Percentiles rank a stretch among this genome's conserved stretches.
phyloP scores from a whole-genome alignment of 1,284 basidiomycete species.

The Cryptococcus floricola region DNA sequence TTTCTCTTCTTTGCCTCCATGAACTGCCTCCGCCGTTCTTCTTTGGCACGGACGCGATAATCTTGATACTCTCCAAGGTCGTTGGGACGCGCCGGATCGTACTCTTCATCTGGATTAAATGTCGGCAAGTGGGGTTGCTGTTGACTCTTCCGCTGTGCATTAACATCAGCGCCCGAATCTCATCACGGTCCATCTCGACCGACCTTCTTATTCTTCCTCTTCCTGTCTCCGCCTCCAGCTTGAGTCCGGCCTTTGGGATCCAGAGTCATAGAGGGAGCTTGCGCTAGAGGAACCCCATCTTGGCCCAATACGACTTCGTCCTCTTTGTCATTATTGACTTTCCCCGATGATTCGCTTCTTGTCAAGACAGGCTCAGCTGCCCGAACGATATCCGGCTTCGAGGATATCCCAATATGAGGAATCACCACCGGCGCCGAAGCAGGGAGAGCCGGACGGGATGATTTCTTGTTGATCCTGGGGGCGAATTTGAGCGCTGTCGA shows the following conservation, averaged over 20 bases:
- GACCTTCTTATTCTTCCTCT: conserved; percentile 43
- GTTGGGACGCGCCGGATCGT: conserved; percentile 48
- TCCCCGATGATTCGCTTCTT: background rate
- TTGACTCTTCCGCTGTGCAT: conserved; percentile 14
- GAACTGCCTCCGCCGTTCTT: conserved; percentile 29
- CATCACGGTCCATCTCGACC: background rate
- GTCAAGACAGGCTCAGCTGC: conserved; percentile 10
- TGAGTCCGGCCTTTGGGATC: conserved; percentile 20
- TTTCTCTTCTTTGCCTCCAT: conserved; percentile 24
- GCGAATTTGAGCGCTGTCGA: conserved; percentile 46
- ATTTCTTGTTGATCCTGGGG: conserved; percentile 36
- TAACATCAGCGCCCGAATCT: background rate
- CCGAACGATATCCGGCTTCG: conserved; percentile 11
- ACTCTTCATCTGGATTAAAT: conserved; percentile 47
- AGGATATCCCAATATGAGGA: background rate
- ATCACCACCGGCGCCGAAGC: background rate
- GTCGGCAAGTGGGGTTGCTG: conserved; percentile 25
- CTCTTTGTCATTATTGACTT: conserved; percentile 5
- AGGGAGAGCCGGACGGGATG: conserved; percentile 3
- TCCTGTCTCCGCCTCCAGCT: conserved; percentile 20
- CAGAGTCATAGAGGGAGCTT: conserved; percentile 45
- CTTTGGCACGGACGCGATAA: conserved; percentile 37
- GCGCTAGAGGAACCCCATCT: conserved; percentile 36
- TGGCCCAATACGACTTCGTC: conserved; percentile 22
- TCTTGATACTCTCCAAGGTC: conserved; percentile 47